phyloP scores from a whole-genome alignment of 768 basidiomycete genomes.

The Lactarius sanguifluus region DNA sequence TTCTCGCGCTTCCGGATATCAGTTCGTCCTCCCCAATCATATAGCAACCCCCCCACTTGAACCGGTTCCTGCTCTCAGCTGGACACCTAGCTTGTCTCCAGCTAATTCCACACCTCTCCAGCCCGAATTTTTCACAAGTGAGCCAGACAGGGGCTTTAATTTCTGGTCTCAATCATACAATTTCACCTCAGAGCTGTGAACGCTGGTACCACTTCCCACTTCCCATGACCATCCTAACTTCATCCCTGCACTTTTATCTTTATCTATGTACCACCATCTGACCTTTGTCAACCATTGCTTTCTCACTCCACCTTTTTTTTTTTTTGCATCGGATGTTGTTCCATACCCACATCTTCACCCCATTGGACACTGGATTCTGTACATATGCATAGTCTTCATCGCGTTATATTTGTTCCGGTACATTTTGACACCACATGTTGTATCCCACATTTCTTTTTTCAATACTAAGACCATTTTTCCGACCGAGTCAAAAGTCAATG shows the following conservation, averaged over 20 bases:
- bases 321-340: background rate
- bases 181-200: background rate
- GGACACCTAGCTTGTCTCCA: background rate
- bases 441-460: background rate
- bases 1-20: background rate
- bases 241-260: background rate
- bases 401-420: too few species aligned
- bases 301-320: background rate
- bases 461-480: background rate
- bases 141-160: background rate
- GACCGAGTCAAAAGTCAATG: too few species aligned
- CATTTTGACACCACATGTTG: slow-evolving; percentile 7
- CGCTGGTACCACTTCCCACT: background rate
- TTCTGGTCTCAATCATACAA: slow-evolving; percentile 3
- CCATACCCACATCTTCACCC: background rate
- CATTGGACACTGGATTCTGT: slow-evolving; percentile 1
- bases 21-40: background rate
- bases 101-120: background rate
- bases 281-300: background rate
- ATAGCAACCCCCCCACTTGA: background rate
- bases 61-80: background rate
- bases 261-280: background rate
- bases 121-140: background rate
- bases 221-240: background rate
- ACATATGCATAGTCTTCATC: background rate